A percentile compares a stretch with the other conserved stretches of the same genome.
phyloP scores from a whole-genome alignment of 441 rosid genomes.

The Cnidoscolus chayamansa region DNA sequence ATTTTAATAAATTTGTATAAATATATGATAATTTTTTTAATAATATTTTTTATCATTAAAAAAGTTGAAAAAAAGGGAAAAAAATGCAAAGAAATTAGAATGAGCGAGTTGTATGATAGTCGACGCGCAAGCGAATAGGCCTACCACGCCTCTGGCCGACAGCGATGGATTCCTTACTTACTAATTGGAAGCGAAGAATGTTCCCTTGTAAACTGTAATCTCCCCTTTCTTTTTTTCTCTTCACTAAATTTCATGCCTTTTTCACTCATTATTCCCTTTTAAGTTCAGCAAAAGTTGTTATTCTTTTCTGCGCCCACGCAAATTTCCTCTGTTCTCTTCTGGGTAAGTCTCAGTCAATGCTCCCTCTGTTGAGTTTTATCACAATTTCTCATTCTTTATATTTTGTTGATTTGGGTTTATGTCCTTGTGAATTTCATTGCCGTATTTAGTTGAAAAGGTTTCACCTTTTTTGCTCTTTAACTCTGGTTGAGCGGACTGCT shows the following conservation, averaged over 20 bases:
- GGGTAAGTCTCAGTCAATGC: conserved; percentile 8
- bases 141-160: neutral
- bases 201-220: neutral
- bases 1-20: no score
- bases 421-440: neutral
- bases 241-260: neutral
- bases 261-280: neutral
- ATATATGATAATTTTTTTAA: no score
- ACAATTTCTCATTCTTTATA: neutral
- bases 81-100: neutral
- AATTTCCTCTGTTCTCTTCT: conserved; percentile 9
- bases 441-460: neutral
- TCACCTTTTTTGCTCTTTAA: neutral
- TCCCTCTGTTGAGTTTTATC: neutral
- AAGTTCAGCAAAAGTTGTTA: neutral
- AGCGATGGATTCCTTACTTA: neutral
- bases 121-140: neutral
- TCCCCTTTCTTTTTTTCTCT: neutral
- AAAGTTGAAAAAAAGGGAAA: no score
- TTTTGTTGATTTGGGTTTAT: conserved; percentile 2
- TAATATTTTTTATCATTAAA: no score
- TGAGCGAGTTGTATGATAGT: neutral
- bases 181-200: neutral
- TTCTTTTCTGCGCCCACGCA: neutral
- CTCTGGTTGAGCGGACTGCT: neutral